Conservation (phyloP, 2,329 filamentous ascomycete genomes). For the Cercospora zeina region DNA sequence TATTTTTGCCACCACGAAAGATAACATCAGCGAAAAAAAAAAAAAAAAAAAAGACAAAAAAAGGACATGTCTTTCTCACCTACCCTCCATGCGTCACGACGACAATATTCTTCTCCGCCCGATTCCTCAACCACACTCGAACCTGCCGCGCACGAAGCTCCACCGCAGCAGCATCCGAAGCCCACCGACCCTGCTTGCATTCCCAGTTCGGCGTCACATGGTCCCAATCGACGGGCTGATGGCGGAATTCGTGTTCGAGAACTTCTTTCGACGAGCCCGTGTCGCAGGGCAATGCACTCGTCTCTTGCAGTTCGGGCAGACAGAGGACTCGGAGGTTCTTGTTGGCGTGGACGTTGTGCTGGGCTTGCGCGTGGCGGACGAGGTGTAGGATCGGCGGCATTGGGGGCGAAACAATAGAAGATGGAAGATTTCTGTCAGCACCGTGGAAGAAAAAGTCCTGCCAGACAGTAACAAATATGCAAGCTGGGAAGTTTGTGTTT, state of each 20-base stretch:
- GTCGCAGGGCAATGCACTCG: conserved; percentile 72
- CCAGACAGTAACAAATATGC: no score
- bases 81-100: conserved; percentile 71
- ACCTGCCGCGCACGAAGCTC: conserved; percentile 62
- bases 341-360: conserved; percentile 71
- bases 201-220: conserved; percentile 67
- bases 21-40: neutral
- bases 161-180: conserved; percentile 54
- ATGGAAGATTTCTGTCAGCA: neutral
- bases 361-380: conserved; percentile 71
- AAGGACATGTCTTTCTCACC: no score
- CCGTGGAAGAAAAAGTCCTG: no score
- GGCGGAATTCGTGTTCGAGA: conserved; percentile 62
- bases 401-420: no score
- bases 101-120: conserved; percentile 65
- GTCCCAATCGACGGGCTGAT: conserved; percentile 62
- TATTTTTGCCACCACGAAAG: conserved; percentile 45
- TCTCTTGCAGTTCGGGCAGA: conserved; percentile 77
- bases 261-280: conserved; percentile 61
- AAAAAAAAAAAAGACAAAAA: no score
- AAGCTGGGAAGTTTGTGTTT: neutral
- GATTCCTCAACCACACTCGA: conserved; percentile 57
- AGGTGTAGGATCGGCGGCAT: conserved; percentile 57
- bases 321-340: conserved; percentile 61
- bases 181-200: conserved; percentile 58